These are phyloP conservation scores for Daldinia childiae DNA, from an alignment of 495 filamentous ascomycete species.

Conservation along the genomic window DNA sequence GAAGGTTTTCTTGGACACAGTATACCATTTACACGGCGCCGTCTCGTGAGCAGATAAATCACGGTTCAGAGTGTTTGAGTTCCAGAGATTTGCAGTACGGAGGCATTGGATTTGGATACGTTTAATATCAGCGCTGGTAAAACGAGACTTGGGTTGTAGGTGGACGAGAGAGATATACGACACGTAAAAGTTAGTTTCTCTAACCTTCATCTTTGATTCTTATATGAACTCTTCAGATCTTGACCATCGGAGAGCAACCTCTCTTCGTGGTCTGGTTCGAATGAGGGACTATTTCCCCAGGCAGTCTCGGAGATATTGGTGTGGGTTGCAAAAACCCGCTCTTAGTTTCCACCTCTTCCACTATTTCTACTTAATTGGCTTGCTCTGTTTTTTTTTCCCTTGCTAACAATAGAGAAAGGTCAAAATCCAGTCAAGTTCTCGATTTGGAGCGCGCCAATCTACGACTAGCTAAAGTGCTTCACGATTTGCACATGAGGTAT, in stretches of 20 bases:
- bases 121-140: neutral
- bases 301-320: neutral
- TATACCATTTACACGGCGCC: neutral
- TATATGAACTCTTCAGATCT: neutral
- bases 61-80: neutral
- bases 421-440: neutral
- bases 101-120: neutral
- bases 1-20: slow-evolving; percentile 9
- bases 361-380: neutral
- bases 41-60: neutral
- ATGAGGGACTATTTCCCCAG: neutral
- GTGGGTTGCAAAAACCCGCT: neutral
- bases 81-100: neutral
- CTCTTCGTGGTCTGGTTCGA: neutral
- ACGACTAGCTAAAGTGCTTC: neutral
- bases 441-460: neutral
- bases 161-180: neutral
- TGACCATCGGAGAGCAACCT: neutral
- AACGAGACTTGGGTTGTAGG: slow-evolving; percentile 3
- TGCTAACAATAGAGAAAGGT: neutral
- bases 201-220: neutral
- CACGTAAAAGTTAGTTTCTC: slow-evolving; percentile 22
- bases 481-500: slow-evolving; percentile 13
- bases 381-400: neutral
- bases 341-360: neutral